These are phyloP conservation scores for Raphanus raphanistrum DNA, from an alignment of 345 rosid species.

Conservation along the genomic window DNA sequence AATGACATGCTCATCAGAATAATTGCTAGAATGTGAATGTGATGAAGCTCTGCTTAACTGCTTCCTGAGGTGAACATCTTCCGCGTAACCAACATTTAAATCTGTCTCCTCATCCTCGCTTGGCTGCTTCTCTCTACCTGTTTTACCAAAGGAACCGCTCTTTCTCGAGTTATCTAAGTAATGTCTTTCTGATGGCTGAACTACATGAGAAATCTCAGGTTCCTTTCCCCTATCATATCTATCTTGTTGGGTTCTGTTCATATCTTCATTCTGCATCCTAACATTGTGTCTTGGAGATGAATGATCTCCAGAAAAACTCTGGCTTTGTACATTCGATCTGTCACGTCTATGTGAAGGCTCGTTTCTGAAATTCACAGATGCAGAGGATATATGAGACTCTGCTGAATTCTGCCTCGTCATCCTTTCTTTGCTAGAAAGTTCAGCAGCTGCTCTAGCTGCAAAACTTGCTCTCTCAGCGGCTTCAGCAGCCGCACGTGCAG, in stretches of 20 bases:
- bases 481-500: conserved; percentile 96
- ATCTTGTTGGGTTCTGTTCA: conserved; percentile 26
- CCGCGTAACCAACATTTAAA: conserved; percentile 36
- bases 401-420: conserved; percentile 34
- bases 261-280: conserved; percentile 28
- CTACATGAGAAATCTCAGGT: conserved; percentile 13
- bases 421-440: conserved; percentile 69
- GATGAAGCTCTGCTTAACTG: conserved; percentile 50
- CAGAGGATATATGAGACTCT: conserved; percentile 24
- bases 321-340: conserved; percentile 27
- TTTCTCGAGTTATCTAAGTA: conserved; percentile 44
- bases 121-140: conserved; percentile 28
- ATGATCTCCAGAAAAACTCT: conserved; percentile 19
- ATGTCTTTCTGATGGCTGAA: conserved; percentile 37
- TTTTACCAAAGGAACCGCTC: conserved; percentile 28
- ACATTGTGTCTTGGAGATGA: conserved; percentile 21
- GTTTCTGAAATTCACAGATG: conserved; percentile 26
- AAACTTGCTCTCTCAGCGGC: conserved; percentile 95
- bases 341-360: conserved; percentile 23
- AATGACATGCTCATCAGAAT: conserved; percentile 40
- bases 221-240: conserved; percentile 17
- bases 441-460: conserved; percentile 97
- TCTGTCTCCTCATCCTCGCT: conserved; percentile 19
- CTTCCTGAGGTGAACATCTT: conserved; percentile 38
- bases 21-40: conserved; percentile 46